phyloP scores from a whole-genome alignment of 208 protist genomes.

The Leishmania guyanensis region DNA sequence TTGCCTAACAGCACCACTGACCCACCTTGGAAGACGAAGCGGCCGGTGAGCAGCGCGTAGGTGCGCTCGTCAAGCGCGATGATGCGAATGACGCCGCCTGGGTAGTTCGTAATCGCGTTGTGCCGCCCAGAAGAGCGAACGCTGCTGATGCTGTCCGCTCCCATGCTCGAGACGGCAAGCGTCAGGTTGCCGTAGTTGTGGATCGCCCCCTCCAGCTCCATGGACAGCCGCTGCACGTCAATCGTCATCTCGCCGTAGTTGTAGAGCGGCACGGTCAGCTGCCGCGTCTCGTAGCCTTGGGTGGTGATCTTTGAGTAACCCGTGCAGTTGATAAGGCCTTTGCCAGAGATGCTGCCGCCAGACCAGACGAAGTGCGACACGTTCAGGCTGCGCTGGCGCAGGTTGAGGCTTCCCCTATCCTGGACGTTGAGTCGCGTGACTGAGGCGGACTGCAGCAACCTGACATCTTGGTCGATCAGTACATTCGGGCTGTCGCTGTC shows the following conservation, averaged over 20 bases:
- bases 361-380: conserved; percentile 83
- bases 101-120: conserved; percentile 68
- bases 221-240: conserved; percentile 64
- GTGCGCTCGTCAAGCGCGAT: conserved; percentile 54
- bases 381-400: conserved; percentile 64
- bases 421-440: conserved; percentile 66
- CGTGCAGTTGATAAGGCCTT: conserved; percentile 69
- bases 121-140: conserved; percentile 45
- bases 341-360: conserved; percentile 70
- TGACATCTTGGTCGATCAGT: conserved; percentile 62
- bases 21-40: conserved; percentile 57
- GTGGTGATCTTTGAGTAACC: conserved; percentile 64
- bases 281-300: conserved; percentile 65
- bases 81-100: conserved; percentile 53
- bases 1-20: conserved; percentile 51
- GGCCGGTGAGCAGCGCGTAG: conserved; percentile 54
- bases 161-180: conserved; percentile 60
- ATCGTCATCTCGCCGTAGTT: conserved; percentile 87
- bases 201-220: conserved; percentile 65
- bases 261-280: conserved; percentile 56
- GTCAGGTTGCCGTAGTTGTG: conserved; percentile 84
- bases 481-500: conserved; percentile 53
- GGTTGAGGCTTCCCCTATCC: conserved; percentile 60
- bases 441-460: conserved; percentile 49
- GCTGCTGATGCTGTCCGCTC: conserved; percentile 61